Conservation (phyloP, 139 green algal genomes). For the Chlamydomonas incerta region DNA sequence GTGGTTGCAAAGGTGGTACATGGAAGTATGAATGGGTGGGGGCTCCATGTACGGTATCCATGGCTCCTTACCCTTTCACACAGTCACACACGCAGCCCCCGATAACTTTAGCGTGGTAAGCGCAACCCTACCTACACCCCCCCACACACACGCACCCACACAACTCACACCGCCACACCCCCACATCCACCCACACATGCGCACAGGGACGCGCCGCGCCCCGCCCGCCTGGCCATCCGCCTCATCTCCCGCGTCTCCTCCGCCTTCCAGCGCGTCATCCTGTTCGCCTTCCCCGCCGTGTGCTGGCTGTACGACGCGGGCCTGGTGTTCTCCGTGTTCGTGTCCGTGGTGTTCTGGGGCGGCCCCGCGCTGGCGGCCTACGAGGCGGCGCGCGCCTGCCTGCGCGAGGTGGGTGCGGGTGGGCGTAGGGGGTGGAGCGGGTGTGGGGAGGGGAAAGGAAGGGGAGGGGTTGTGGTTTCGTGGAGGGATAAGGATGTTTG, state of each 20-base stretch:
- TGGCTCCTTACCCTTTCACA: no score
- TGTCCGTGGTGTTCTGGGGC: constrained; percentile 83
- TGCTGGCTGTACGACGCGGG: constrained; percentile 91
- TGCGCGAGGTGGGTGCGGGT: constrained; percentile 31
- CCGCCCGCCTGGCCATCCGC: constrained; percentile 48
- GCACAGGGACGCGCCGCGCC: constrained; percentile 36
- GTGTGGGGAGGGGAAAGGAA: no score
- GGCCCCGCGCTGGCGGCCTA: constrained; percentile 54
- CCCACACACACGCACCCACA: no score
- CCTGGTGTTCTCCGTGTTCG: constrained; percentile 74
- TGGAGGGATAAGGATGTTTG: no score
- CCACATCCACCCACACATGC: background rate
- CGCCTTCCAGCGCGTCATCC: constrained; percentile 78
- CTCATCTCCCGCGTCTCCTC: constrained; percentile 60
- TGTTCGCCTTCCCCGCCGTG: constrained; percentile 85
- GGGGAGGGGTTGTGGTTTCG: no score
- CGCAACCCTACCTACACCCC: no score
- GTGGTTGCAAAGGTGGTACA: no score
- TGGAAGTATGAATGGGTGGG: no score
- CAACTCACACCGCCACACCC: background rate
- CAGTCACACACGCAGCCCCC: no score
- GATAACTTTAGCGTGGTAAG: no score
- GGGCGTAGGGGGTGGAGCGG: background rate
- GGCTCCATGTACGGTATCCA: no score
- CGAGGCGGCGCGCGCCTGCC: constrained; percentile 40